A percentile compares a stretch with the other conserved stretches of the same genome.
These are phyloP conservation scores for Taphrina sp. DNA, from an alignment of 1,139 yeast genomes.

Conservation along the genomic window DNA sequence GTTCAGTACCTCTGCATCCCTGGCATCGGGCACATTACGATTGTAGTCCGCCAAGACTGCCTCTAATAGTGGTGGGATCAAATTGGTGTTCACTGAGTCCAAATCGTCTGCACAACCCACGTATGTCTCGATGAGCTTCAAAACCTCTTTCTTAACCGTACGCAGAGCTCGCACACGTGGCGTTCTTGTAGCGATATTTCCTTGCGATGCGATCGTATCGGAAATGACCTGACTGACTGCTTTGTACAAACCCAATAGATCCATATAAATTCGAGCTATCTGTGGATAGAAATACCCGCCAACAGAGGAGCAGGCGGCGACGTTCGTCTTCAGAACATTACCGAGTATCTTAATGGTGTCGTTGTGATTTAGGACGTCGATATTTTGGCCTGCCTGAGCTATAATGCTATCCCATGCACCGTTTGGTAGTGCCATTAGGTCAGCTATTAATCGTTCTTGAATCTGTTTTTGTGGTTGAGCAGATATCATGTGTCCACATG, in stretches of 20 bases:
- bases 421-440: slow-evolving; percentile 86
- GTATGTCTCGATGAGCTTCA: slow-evolving; percentile 85
- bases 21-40: slow-evolving; percentile 87
- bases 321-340: slow-evolving; percentile 89
- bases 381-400: slow-evolving; percentile 82
- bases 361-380: slow-evolving; percentile 74
- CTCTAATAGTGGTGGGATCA: slow-evolving; percentile 77
- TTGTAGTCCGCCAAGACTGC: slow-evolving; percentile 90
- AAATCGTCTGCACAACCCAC: slow-evolving; percentile 81
- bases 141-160: slow-evolving; percentile 91
- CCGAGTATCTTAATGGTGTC: slow-evolving; percentile 92
- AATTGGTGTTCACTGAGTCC: slow-evolving; percentile 78
- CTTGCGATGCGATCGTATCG: slow-evolving; percentile 72
- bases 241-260: slow-evolving; percentile 82
- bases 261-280: slow-evolving; percentile 78
- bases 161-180: slow-evolving; percentile 94
- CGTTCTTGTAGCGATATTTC: slow-evolving; percentile 83
- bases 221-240: slow-evolving; percentile 92
- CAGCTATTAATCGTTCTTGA: slow-evolving; percentile 70
- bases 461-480: slow-evolving; percentile 68
- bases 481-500: slow-evolving; percentile 89
- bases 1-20: slow-evolving; percentile 95
- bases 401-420: slow-evolving; percentile 80
- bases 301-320: slow-evolving; percentile 85
- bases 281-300: slow-evolving; percentile 92